Base-by-base conservation (phyloP, 495 filamentous ascomycete species). In the Emericellopsis terricola region DNA sequence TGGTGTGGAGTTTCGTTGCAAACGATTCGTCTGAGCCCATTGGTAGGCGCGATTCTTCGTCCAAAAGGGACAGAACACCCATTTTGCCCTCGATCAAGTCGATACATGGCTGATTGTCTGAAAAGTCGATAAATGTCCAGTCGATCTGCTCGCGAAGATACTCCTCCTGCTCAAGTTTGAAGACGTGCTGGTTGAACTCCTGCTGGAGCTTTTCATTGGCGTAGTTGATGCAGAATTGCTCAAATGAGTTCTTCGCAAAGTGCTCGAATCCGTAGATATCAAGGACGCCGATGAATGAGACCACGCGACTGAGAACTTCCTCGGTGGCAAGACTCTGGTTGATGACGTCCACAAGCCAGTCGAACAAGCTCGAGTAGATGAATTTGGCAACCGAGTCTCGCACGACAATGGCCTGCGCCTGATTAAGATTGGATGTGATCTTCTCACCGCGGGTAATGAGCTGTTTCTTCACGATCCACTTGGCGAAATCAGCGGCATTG, bases 191-290 rank as follows among this genome's bases (percentile, higher is more conserved):
- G 55, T 99, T 99, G 64, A 99, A 99, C 46, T 99, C 91, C 49
- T 99, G 89, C 49, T 99, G 89, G 21, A 99, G 60, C 55, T 99
- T 99, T 57, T 99, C 89, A 56, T 99, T 99, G 51, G 89, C 89
- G 45, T 96, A 99, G 59, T 99, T 99, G 68, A 99, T 99, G 53
- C 89, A 99, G 55, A 99, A 99, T 53, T 99, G 89, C 56, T 99
- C 89, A 46, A 99, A 99, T 7, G 91, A 96, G 63, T 99, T 99
- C 62, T 93, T 94, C 33, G 91, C 87, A 47, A 99, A 99, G 57
- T 99, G 89, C 55, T 99, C 89, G 52, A 99, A 99, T 28, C 89
- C 89, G 62, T 99, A 99, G 44, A 99, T 99, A 81, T 99, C 89
- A 35, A 99, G 72, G 24, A 99, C 89, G 46, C 89, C 89, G 44